Base-by-base conservation (phyloP, 345 rosid genomes). In the Pelargonium nanum region DNA sequence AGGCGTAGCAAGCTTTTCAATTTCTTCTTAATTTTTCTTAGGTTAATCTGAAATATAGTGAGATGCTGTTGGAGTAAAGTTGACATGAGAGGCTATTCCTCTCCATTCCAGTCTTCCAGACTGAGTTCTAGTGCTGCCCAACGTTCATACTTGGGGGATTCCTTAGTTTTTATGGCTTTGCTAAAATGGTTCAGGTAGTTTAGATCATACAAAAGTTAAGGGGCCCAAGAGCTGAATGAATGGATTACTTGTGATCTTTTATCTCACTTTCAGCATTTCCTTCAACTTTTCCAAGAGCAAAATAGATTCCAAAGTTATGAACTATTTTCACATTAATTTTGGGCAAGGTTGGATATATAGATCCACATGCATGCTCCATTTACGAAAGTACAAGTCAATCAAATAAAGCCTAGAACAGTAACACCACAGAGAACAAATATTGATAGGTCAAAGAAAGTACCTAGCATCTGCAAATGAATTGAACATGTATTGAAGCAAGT, bases 401-500 rank as follows among this genome's bases (percentile, higher is more conserved):
- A 40, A 30, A 40, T 40, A 40, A 12, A 40, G 16, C 13, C 48
- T 40, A 40, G 16, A 40, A 0, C 48, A 40, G 7, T 28, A 28
- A 28, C 32, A 28, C 4, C 32, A 28, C 32, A 28, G 32, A 56
- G 55, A 22, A 19, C 20, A 24, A 12, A 26, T 4, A 28, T n/a
- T n/a, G 54, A 19, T 59, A 44, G 55, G 58, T 64, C 51, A 53
- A 34, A 53, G 52, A 54, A 66, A 65, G 77, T 59, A 89, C 99
- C 97, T 93, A 61, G 87, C 58, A 72, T 89, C 97, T 53, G 81
- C 88, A 53, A 85, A 81, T 74, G 97, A 83, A 69, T 75, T 89
- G 81, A 93, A 87, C 94, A 87, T 85, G 63, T 93, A 81, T 25
- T 93, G 97, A 69, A 93, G 97, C 78, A 89, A 79, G 78, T 78